Evolutionary conservation across 2,329 filamentous ascomycete genomes (phyloP).

Genomic region (Aspergillus alliaceus): DNA sequence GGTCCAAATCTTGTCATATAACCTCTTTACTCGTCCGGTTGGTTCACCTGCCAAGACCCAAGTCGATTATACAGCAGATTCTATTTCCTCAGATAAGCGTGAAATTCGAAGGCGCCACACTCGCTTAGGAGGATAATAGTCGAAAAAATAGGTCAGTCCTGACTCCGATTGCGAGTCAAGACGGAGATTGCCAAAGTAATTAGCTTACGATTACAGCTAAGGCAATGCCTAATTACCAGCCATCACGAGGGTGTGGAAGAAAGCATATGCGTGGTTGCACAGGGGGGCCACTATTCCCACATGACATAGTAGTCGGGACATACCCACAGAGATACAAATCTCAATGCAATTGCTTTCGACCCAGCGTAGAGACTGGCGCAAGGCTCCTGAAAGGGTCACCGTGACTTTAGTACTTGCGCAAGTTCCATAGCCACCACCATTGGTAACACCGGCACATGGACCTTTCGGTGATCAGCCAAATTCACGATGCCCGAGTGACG

Average conservation of each 20-base stretch:
- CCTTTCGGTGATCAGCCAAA: neutral
- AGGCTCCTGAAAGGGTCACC: neutral
- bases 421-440: neutral
- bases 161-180: neutral
- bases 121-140: neutral
- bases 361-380: neutral
- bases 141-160: neutral
- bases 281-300: neutral
- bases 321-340: neutral
- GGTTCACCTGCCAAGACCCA: neutral
- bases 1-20: neutral
- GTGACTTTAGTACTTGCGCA: neutral
- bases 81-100: neutral
- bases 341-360: neutral
- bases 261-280: neutral
- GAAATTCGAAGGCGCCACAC: neutral
- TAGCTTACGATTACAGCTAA: neutral
- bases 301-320: neutral
- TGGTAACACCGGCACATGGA: slow-evolving; percentile 1
- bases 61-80: neutral
- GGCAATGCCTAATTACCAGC: neutral
- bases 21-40: neutral
- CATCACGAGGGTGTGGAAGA: neutral
- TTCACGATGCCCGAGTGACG: slow-evolving; percentile 1
- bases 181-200: neutral